Base-by-base conservation (phyloP, 2,329 filamentous ascomycete species). In the Ascosphaera pollenicola region DNA sequence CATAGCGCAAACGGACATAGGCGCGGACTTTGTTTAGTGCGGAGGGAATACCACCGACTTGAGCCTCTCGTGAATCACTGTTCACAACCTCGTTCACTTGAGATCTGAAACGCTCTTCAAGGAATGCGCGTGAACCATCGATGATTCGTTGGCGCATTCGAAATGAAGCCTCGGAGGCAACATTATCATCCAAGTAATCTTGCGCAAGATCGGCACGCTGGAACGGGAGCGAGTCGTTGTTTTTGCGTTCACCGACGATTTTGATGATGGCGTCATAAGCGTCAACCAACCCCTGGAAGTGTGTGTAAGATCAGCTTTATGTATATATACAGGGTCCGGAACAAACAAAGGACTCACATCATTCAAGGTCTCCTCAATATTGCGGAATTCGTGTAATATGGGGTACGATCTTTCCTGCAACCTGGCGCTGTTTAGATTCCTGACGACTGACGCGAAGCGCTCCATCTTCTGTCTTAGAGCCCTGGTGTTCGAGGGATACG, bases 21-120 rank as follows among this genome's bases (percentile, higher is more conserved):
- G 83, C 89, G 51, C 82, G 82, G 51, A 94, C 78, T 60, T 92
- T 92, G 64, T 81, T 92, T 46, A 85, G 69, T 17, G 83, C 72
- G 40, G 85, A 83, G 1, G 89, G 89, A 32, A 84, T 72, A 46
- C 89, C 89, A 43, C 89, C 89, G 34, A 93, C 69, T 52, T 81
- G 81, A 21, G 89, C 87, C 53, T 94, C 85, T 40, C 78, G 73
- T 2, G 85, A 84, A 53, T 89, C 82, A 56, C 79, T 91, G 31
- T 71, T 68, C 43, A 98, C 78, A 32, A 79, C 64, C 8, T 65
- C 68, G 52, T 93, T 81, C 30, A 95, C 68, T 47, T 87, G 75
- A 37, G 67, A 65, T 52, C 79, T 75, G 56, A 92, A 94, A 45
- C 78, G 70, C 49, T 73, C 75, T 58, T 95, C 87, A 18, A 95